phyloP scores from a whole-genome alignment of 345 rosid species.

The Citrus maxima region DNA sequence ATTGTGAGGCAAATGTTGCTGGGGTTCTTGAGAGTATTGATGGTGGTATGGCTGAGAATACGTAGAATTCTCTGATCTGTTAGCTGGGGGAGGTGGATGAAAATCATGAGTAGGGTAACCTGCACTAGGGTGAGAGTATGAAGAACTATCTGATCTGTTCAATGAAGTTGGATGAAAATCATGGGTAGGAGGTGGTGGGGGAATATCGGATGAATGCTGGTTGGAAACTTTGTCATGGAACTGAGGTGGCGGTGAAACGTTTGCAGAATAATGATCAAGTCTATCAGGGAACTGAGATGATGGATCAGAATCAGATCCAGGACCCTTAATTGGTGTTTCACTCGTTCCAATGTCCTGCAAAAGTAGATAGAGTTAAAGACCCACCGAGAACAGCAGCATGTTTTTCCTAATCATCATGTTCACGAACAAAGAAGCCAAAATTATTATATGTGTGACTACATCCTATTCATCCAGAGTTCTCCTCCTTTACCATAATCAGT shows the following conservation, averaged over 20 bases:
- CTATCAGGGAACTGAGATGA: conserved; percentile 48
- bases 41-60: conserved; percentile 57
- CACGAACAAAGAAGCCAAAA: not conserved
- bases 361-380: conserved; percentile 16
- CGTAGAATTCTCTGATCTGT: conserved; percentile 36
- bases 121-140: conserved; percentile 42
- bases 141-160: conserved; percentile 38
- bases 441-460: not conserved
- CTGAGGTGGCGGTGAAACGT: conserved; percentile 41
- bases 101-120: conserved; percentile 56
- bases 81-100: conserved; percentile 48
- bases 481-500: not conserved
- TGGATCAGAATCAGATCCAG: conserved; percentile 42
- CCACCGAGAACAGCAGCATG: not conserved
- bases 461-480: not conserved
- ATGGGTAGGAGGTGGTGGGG: conserved; percentile 47
- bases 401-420: not conserved
- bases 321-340: conserved; percentile 38
- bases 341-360: conserved; percentile 59
- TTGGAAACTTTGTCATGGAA: conserved; percentile 36
- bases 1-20: conserved; percentile 48
- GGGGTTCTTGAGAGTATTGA: conserved; percentile 59
- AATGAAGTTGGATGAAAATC: conserved; percentile 51
- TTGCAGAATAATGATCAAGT: conserved; percentile 41
- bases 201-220: conserved; percentile 37